Evolutionary conservation across 495 filamentous ascomycete species (phyloP), one percentile per base, ranked within the genome.

Genomic region (Cenococcum geophilum): DNA sequence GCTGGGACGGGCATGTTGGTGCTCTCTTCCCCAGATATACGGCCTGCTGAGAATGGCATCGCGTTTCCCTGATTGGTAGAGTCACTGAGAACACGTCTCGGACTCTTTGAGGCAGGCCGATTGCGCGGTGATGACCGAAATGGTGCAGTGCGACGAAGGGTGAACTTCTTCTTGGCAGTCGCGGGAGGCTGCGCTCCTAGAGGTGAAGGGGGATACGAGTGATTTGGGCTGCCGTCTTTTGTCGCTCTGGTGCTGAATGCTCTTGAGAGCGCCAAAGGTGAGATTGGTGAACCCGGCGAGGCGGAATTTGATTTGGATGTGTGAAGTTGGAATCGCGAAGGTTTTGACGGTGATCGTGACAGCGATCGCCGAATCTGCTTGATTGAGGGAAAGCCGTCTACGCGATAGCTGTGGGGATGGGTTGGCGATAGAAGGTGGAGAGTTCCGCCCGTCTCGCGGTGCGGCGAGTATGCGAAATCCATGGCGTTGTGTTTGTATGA

Each of bases 311-410:
- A 78, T 57, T 81, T 80, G 18, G 80, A 75, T 27, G 81, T 77
- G 47, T 83, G 75, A 25, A 92, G 72, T 37, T 80, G 81, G 66
- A 91, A 89, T 63, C 79, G 78, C 20, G 82, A 80, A 43, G 78
- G 80, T 70, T 91, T 95, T 9, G 91, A 95, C 10, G 91, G 91
- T 10, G 91, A 95, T 49, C 89, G 80, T 27, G 89, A 95, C 50
- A 96, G 77, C 21, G 91, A 95, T 64, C 90, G 86, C 45, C 90
- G 82, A 45, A 96, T 74, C 63, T 90, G 85, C 63, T 86, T 79
- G 55, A 95, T 86, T 16, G 88, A 83, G 22, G 88, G 83, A 65
- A 82, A 85, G 4, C 89, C 82, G 74, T 92, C 88, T 66, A 89
- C 86, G 76, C 86, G 84, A 66, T 89, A 86, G 58, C 85, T 82